phyloP scores from a whole-genome alignment of 805 yeast species.

The Sungouiella thailandica region DNA sequence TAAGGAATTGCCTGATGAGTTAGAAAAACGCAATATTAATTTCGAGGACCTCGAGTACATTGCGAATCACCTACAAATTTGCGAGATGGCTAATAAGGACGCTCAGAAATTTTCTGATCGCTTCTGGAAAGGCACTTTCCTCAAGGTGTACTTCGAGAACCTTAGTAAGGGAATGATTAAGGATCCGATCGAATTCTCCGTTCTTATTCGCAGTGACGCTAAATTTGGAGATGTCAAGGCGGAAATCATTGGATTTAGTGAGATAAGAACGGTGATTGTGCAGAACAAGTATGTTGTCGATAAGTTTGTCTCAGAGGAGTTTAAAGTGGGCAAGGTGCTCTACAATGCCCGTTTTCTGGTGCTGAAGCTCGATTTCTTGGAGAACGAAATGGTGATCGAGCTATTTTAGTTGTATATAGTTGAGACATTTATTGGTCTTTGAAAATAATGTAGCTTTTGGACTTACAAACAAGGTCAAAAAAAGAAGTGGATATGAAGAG shows the following conservation, averaged over 20 bases:
- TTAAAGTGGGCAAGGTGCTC: slow-evolving; percentile 21
- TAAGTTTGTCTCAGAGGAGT: slow-evolving; percentile 16
- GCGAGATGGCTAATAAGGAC: slow-evolving; percentile 35
- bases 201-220: slow-evolving; percentile 22
- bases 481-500: not conserved
- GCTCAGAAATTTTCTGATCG: slow-evolving; percentile 22
- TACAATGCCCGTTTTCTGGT: slow-evolving; percentile 15
- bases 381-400: slow-evolving; percentile 24
- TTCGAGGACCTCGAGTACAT: slow-evolving; percentile 28
- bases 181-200: slow-evolving; percentile 18
- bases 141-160: slow-evolving; percentile 23
- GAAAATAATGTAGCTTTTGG: no score
- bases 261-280: slow-evolving; percentile 18
- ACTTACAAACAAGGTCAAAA: slow-evolving; percentile 21
- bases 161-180: slow-evolving; percentile 11
- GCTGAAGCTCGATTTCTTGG: slow-evolving; percentile 29
- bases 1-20: not conserved
- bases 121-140: slow-evolving; percentile 37
- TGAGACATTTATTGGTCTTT: no score
- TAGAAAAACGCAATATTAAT: not conserved
- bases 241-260: slow-evolving; percentile 22
- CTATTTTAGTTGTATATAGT: slow-evolving; percentile 10
- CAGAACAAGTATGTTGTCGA: slow-evolving; percentile 16
- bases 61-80: slow-evolving; percentile 40
- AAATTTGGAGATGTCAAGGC: slow-evolving; percentile 24